These are phyloP conservation scores for Actinomortierella wolfii DNA, from an alignment of 371 early-diverging fungal genomes.

Conservation along the genomic window DNA sequence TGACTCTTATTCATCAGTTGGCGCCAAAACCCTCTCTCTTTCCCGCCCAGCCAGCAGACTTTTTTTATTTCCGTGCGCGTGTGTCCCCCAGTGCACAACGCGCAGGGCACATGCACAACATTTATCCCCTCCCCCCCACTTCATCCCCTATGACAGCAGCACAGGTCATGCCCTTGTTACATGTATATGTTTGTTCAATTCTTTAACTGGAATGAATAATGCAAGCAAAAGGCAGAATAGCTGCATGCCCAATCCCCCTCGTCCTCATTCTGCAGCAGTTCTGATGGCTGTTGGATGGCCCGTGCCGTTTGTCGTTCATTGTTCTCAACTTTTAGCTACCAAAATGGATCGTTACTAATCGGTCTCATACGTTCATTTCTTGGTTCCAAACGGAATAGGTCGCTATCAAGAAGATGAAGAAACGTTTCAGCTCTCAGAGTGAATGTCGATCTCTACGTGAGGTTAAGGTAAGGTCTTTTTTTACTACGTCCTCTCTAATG, in stretches of 20 bases:
- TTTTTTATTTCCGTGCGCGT: no score
- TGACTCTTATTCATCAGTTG: not conserved
- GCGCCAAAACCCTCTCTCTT: not conserved
- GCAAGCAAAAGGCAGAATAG: no score
- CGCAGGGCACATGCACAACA: no score
- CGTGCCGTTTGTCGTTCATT: not conserved
- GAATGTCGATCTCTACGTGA: constrained; percentile 84
- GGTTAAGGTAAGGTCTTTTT: constrained; percentile 53
- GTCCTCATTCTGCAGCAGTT: no score
- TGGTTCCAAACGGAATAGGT: constrained; percentile 56
- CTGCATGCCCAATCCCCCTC: not conserved
- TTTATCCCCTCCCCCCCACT: no score
- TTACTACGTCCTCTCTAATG: not conserved
- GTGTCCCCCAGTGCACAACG: no score
- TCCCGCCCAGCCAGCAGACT: not conserved
- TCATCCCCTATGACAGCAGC: no score
- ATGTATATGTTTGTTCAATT: no score
- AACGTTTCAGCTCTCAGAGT: constrained; percentile 76
- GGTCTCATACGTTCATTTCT: constrained; percentile 1
- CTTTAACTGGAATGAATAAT: not conserved
- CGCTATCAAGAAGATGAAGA: constrained; percentile 95
- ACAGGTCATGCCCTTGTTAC: no score
- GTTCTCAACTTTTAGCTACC: not conserved
- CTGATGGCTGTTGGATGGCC: not conserved
- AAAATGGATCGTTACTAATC: not conserved